These are phyloP conservation scores for Atkinsonella texensis DNA, from an alignment of 2,329 filamentous ascomycete genomes.

Conservation along the genomic window DNA sequence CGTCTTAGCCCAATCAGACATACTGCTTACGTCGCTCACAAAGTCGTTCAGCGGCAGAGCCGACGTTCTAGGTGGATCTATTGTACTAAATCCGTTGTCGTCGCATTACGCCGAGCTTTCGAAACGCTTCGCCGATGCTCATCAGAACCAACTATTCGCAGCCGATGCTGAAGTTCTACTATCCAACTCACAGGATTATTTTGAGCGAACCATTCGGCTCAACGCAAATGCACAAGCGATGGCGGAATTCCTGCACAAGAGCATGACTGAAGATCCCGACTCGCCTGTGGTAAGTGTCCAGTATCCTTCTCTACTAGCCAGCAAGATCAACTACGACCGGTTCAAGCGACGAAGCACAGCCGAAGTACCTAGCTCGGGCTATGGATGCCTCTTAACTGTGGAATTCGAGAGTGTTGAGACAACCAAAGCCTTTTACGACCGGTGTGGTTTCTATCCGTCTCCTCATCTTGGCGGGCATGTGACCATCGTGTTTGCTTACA, in stretches of 20 bases:
- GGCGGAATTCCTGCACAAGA: slow-evolving; percentile 24
- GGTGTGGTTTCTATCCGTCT: slow-evolving; percentile 34
- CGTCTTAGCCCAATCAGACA: slow-evolving; percentile 34
- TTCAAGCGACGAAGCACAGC: slow-evolving; percentile 24
- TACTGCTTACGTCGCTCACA: slow-evolving; percentile 41
- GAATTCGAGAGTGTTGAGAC: slow-evolving; percentile 32
- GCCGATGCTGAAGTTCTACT: slow-evolving; percentile 34
- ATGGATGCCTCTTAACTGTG: slow-evolving; percentile 42
- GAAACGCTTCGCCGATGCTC: slow-evolving; percentile 15
- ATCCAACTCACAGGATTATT: slow-evolving; percentile 31
- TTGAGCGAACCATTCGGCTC: slow-evolving; percentile 24
- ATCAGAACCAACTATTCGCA: slow-evolving; percentile 33
- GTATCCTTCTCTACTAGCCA: slow-evolving; percentile 29
- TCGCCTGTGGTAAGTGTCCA: slow-evolving; percentile 28
- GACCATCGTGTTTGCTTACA: slow-evolving; percentile 37
- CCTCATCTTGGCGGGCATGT: slow-evolving; percentile 42
- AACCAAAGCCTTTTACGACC: slow-evolving; percentile 37
- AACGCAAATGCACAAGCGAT: slow-evolving; percentile 34
- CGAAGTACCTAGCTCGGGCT: slow-evolving; percentile 37
- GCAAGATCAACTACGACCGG: slow-evolving; percentile 20
- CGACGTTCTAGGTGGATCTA: slow-evolving; percentile 41
- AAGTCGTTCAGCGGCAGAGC: slow-evolving; percentile 46
- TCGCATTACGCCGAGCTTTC: slow-evolving; percentile 25
- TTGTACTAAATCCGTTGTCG: slow-evolving; percentile 36
- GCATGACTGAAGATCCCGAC: slow-evolving; percentile 13